phyloP scores from a whole-genome alignment of 2,329 filamentous ascomycete genomes.

The Coniochaeta prunicola region DNA sequence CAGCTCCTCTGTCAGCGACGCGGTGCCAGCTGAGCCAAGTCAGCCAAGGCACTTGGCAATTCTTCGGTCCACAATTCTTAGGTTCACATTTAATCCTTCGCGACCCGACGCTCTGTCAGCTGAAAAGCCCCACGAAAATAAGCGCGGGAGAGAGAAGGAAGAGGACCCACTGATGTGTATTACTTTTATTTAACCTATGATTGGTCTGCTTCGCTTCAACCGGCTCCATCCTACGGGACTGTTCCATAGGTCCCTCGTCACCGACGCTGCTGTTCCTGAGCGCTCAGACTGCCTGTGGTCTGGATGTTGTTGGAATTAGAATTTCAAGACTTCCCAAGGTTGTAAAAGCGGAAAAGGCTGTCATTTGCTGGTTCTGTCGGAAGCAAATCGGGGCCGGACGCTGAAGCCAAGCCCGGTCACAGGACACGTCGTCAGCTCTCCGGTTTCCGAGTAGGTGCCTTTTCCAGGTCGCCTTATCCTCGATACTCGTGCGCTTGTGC shows the following conservation, averaged over 20 bases:
- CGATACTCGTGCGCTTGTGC: background rate
- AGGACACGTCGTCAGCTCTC: background rate
- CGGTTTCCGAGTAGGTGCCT: background rate
- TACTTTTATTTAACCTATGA: conserved; percentile 2
- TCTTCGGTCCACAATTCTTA: background rate
- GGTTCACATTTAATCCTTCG: background rate
- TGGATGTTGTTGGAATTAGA: background rate
- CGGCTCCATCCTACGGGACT: background rate
- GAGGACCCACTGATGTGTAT: background rate
- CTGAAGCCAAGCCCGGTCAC: background rate
- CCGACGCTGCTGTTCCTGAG: background rate
- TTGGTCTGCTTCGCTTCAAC: background rate
- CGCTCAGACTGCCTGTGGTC: background rate
- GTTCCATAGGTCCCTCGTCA: background rate
- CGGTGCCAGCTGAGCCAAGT: too few relatives aligned
- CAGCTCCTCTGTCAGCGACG: too few relatives aligned
- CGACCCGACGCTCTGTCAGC: background rate
- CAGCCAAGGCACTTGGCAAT: too few relatives aligned
- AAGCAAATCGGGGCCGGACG: background rate
- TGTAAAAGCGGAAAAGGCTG: background rate
- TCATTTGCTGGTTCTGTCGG: background rate
- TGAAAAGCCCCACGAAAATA: background rate
- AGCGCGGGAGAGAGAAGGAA: background rate
- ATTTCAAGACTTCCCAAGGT: background rate
- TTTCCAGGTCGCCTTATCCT: background rate